phyloP scores from a whole-genome alignment of 2,329 filamentous ascomycete species.

The Malbranchea cinnamomea region DNA sequence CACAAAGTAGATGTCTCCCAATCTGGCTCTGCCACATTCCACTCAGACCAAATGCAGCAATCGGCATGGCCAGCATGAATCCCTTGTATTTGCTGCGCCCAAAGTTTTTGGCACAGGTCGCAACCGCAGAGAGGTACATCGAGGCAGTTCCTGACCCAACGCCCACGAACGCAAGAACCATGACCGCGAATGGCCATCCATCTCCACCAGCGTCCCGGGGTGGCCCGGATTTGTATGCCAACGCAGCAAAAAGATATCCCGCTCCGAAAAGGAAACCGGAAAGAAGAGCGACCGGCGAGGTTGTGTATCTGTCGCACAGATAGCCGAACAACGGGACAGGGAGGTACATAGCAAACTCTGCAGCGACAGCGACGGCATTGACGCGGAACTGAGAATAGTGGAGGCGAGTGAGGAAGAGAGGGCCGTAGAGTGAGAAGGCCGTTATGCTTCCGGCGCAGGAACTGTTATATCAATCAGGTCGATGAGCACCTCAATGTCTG shows the following conservation, averaged over 20 bases:
- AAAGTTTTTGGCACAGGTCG: constrained; percentile 96
- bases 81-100: constrained; percentile 77
- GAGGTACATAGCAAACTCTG: constrained; percentile 78
- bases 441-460: constrained; percentile 85
- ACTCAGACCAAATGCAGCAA: constrained; percentile 82
- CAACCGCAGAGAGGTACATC: constrained; percentile 85
- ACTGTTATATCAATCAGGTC: constrained; percentile 17
- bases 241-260: constrained; percentile 73
- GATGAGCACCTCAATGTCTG: not conserved
- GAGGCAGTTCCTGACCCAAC: constrained; percentile 72
- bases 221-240: constrained; percentile 51
- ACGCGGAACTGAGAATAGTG: constrained; percentile 85
- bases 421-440: constrained; percentile 86
- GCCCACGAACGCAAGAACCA: constrained; percentile 71
- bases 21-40: constrained; percentile 94
- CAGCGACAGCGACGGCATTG: constrained; percentile 75
- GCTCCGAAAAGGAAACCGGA: constrained; percentile 59
- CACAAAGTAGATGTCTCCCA: constrained; percentile 62
- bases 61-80: constrained; percentile 75
- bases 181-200: constrained; percentile 61
- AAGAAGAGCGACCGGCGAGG: constrained; percentile 58
- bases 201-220: constrained; percentile 35
- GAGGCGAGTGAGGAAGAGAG: constrained; percentile 71
- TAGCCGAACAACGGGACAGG: constrained; percentile 84
- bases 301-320: constrained; percentile 76